Evolutionary conservation across 768 basidiomycete species (phyloP).

Genomic region (Arthromyces matolae): DNA sequence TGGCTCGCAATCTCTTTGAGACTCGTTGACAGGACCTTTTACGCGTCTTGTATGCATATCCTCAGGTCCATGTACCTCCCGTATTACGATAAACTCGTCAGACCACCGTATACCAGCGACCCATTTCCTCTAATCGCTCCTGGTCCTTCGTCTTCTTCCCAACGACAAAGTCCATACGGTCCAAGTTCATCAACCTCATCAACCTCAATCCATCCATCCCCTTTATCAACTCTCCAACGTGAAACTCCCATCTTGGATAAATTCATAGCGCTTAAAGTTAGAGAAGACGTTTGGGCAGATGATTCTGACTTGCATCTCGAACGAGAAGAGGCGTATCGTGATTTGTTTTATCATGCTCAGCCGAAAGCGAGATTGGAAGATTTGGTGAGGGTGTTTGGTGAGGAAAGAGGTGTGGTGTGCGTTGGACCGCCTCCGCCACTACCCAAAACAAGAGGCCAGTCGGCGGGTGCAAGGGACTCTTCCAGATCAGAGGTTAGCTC

Average conservation of each 20-base stretch:
- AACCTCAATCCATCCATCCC: constrained; percentile 11
- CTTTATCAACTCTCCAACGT: constrained; percentile 42
- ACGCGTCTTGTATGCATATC: constrained; percentile 81
- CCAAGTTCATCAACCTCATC: no score
- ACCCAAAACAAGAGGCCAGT: constrained; percentile 3
- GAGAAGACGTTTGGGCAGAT: constrained; percentile 75
- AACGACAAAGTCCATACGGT: constrained; percentile 17
- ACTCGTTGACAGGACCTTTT: constrained; percentile 62
- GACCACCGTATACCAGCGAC: constrained; percentile 69
- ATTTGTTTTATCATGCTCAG: constrained; percentile 74
- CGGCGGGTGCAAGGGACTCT: no score
- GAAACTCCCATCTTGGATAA: constrained; percentile 74
- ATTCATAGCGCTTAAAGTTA: constrained; percentile 77
- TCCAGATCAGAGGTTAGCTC: no score
- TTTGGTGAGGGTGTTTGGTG: constrained; percentile 48
- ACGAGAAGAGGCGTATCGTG: constrained; percentile 71
- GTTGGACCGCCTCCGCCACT: constrained; percentile 9
- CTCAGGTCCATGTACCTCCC: constrained; percentile 73
- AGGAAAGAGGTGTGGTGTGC: constrained; percentile 38
- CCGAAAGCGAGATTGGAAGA: constrained; percentile 77
- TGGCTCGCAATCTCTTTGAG: constrained; percentile 67
- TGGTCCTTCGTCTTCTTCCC: constrained; percentile 13
- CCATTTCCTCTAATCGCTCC: constrained; percentile 57
- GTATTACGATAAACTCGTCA: constrained; percentile 58
- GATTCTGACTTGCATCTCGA: constrained; percentile 73